Conservation (phyloP, 805 yeast species). For the Schizosaccharomyces lindneri region DNA sequence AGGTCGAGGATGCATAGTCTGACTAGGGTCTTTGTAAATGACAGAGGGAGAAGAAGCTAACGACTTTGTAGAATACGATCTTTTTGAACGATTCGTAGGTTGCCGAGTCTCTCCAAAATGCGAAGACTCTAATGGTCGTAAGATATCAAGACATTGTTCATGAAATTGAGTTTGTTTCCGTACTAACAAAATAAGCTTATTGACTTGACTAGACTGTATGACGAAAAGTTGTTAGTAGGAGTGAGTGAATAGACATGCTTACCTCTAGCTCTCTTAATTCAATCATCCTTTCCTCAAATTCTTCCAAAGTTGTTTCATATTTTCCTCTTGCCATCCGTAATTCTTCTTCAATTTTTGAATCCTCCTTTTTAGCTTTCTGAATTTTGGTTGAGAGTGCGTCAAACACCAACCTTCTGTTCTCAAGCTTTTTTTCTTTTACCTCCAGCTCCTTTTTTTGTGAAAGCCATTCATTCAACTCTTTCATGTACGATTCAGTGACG, state of each 20-base stretch:
- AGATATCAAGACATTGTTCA: background rate
- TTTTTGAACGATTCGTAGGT: background rate
- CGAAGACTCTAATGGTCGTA: background rate
- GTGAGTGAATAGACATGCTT: background rate
- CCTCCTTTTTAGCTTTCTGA: conserved; percentile 9
- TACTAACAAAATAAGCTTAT: background rate
- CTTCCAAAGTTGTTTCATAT: conserved; percentile 10
- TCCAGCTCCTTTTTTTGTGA: background rate
- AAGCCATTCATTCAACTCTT: background rate
- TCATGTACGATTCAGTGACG: background rate
- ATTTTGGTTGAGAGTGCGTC: conserved; percentile 10
- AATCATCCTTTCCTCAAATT: conserved; percentile 9
- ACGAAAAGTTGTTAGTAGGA: background rate
- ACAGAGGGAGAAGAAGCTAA: background rate
- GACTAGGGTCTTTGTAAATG: no score
- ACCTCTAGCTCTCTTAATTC: conserved; percentile 1
- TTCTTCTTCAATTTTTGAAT: conserved; percentile 10
- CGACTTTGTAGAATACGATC: background rate
- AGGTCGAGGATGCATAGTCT: no score
- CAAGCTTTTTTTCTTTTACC: conserved; percentile 6
- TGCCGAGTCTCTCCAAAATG: background rate
- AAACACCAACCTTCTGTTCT: conserved; percentile 9
- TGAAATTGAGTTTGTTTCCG: background rate
- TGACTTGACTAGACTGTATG: background rate
- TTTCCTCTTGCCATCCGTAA: conserved; percentile 10